Conservation (phyloP, 2,329 filamentous ascomycete species). For the Colletotrichum tanaceti region DNA sequence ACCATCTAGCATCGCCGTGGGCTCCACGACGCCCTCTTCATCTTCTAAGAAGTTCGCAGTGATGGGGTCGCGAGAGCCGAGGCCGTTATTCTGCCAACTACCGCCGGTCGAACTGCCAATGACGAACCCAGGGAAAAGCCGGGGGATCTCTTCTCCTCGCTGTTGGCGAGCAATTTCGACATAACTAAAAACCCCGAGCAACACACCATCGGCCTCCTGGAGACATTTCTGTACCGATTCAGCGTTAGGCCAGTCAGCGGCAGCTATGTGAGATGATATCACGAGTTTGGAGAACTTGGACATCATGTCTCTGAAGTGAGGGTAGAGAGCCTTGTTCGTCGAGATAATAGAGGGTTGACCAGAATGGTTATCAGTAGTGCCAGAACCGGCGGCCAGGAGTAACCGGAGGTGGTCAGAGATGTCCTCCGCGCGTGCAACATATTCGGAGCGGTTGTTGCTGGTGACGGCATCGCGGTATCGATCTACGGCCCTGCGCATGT, state of each 20-base stretch:
- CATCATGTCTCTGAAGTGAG: slow-evolving; percentile 99
- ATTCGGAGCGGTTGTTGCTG: slow-evolving; percentile 85
- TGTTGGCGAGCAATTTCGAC: slow-evolving; percentile 96
- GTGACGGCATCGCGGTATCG: slow-evolving; percentile 91
- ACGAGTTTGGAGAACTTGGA: slow-evolving; percentile 99
- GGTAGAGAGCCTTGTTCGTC: slow-evolving; percentile 95
- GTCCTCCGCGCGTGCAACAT: slow-evolving; percentile 94
- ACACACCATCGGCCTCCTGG: slow-evolving; percentile 95
- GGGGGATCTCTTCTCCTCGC: slow-evolving; percentile 89
- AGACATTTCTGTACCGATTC: slow-evolving; percentile 96
- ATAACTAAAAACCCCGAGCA: slow-evolving; percentile 94
- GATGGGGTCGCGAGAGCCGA: slow-evolving; percentile 74
- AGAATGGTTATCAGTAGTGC: slow-evolving; percentile 98
- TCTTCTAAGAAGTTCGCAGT: slow-evolving; percentile 89
- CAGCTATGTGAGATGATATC: slow-evolving; percentile 96
- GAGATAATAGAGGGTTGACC: slow-evolving; percentile 99
- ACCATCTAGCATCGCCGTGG: slow-evolving; percentile 78
- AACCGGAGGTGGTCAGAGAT: slow-evolving; percentile 96
- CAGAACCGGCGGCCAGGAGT: slow-evolving; percentile 93
- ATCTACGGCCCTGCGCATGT: slow-evolving; percentile 92
- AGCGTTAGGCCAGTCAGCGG: slow-evolving; percentile 92
- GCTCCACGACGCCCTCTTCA: slow-evolving; percentile 77
- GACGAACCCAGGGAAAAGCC: slow-evolving; percentile 94
- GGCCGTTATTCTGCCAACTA: slow-evolving; percentile 83
- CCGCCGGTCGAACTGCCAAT: slow-evolving; percentile 85